Evolutionary conservation across 305 asterid genomes (phyloP).

Genomic region (Lippia alba): DNA sequence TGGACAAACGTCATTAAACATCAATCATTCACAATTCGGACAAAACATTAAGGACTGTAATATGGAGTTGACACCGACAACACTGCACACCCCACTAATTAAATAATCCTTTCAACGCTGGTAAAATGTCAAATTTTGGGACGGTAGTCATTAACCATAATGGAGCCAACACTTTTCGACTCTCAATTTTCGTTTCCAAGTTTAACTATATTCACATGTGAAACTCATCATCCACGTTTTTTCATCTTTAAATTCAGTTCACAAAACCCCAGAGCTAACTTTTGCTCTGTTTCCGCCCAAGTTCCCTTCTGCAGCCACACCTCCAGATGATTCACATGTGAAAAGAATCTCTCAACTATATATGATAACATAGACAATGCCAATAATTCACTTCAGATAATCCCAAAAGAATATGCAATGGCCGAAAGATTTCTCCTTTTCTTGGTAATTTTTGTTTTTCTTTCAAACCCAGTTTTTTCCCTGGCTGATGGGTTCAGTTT

Average conservation of each 20-base stretch:
- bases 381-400: background rate
- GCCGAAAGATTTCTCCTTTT: conserved; percentile 32
- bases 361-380: background rate
- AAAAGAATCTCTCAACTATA: background rate
- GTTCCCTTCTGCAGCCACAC: background rate
- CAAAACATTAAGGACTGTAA: background rate
- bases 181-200: background rate
- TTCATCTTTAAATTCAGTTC: background rate
- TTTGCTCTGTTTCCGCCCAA: background rate
- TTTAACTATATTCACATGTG: conserved; percentile 24
- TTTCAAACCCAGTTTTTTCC: conserved; percentile 40
- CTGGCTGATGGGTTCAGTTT: conserved; percentile 50
- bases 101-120: background rate
- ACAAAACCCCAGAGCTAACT: background rate
- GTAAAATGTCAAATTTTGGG: background rate
- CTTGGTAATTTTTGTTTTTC: conserved; percentile 34
- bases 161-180: background rate
- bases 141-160: background rate
- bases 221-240: conserved; percentile 33
- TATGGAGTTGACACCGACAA: background rate
- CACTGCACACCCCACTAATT: background rate
- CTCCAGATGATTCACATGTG: conserved; percentile 29
- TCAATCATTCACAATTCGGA: background rate
- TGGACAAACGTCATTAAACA: background rate
- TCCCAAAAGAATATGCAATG: conserved; percentile 40